phyloP scores from a whole-genome alignment of 106 monocot genomes.

The Dendrobium huoshanense region DNA sequence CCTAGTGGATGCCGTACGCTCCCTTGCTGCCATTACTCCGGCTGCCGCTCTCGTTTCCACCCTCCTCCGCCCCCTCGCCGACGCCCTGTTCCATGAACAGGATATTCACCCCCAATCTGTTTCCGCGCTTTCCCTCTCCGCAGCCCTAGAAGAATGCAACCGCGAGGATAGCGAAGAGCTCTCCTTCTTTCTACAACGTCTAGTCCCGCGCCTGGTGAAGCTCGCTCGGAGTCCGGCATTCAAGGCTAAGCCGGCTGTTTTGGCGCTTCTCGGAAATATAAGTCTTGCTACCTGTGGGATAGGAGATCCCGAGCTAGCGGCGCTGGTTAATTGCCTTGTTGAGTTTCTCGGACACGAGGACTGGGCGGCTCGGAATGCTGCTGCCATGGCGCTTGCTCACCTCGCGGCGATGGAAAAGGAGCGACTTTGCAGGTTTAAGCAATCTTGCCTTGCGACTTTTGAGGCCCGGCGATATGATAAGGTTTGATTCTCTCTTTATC shows the following conservation, averaged over 20 bases:
- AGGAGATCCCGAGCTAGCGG: conserved; percentile 18
- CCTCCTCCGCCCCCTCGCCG: conserved; percentile 54
- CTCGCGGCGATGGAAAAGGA: conserved; percentile 43
- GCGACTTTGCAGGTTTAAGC: conserved; percentile 46
- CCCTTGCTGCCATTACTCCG: conserved; percentile 35
- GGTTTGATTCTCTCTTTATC: conserved; percentile 20
- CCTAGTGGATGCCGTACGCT: conserved; percentile 63
- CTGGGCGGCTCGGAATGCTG: conserved; percentile 82
- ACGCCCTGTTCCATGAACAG: conserved; percentile 81
- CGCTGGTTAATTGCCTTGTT: conserved; percentile 46
- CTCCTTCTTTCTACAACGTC: conserved; percentile 33
- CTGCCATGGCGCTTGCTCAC: conserved; percentile 52
- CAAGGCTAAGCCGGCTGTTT: conserved; percentile 70
- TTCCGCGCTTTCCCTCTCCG: conserved; percentile 57
- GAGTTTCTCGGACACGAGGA: conserved; percentile 64
- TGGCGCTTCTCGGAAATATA: conserved; percentile 51
- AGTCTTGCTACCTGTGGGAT: conserved; percentile 38
- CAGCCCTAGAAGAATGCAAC: conserved; percentile 44
- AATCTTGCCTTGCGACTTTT: conserved; percentile 50
- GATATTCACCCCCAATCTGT: conserved; percentile 61
- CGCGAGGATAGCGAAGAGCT: conserved; percentile 14
- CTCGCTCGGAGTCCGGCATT: conserved; percentile 57
- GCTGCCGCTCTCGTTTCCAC: conserved; percentile 9
- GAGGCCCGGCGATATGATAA: conserved; percentile 80
- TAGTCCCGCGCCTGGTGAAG: conserved; percentile 64